A percentile compares a stretch with the other conserved stretches of the same genome.
Evolutionary conservation across 495 filamentous ascomycete species (phyloP).

Genomic region (Aspergillus conjunctus): DNA sequence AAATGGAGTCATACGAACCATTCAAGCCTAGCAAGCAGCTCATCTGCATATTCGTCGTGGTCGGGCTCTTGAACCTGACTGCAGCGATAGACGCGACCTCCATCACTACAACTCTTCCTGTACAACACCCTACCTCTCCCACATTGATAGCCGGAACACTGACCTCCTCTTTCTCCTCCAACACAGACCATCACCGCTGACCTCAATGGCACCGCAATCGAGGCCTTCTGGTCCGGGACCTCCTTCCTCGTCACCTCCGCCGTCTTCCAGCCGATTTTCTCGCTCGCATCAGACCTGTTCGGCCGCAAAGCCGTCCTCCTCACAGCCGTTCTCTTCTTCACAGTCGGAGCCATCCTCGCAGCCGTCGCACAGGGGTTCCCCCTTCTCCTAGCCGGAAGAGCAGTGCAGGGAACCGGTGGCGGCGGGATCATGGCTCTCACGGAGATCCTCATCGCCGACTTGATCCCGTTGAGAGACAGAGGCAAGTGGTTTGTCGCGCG

Average conservation of each 20-base stretch:
- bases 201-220: slow-evolving; percentile 48
- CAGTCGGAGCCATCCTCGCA: slow-evolving; percentile 44
- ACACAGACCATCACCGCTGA: slow-evolving; percentile 21
- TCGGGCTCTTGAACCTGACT: slow-evolving; percentile 55
- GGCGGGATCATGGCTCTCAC: slow-evolving; percentile 36
- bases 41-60: not conserved
- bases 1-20: not conserved
- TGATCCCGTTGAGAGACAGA: slow-evolving; percentile 42
- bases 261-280: slow-evolving; percentile 40
- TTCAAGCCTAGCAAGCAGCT: not conserved
- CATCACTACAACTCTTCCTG: slow-evolving; percentile 65
- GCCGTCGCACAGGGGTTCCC: slow-evolving; percentile 33
- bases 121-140: slow-evolving; percentile 25
- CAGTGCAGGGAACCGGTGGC: slow-evolving; percentile 37
- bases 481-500: slow-evolving; percentile 34
- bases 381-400: slow-evolving; percentile 33
- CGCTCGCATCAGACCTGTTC: slow-evolving; percentile 53
- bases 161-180: not conserved
- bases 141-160: not conserved
- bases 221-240: slow-evolving; percentile 56
- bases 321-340: slow-evolving; percentile 38
- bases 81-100: slow-evolving; percentile 70
- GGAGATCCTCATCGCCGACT: slow-evolving; percentile 40
- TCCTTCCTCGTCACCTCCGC: slow-evolving; percentile 50
- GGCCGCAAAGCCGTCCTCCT: slow-evolving; percentile 51